Conservation (phyloP, 2,329 filamentous ascomycete genomes). For the Trichoderma lentiforme region DNA sequence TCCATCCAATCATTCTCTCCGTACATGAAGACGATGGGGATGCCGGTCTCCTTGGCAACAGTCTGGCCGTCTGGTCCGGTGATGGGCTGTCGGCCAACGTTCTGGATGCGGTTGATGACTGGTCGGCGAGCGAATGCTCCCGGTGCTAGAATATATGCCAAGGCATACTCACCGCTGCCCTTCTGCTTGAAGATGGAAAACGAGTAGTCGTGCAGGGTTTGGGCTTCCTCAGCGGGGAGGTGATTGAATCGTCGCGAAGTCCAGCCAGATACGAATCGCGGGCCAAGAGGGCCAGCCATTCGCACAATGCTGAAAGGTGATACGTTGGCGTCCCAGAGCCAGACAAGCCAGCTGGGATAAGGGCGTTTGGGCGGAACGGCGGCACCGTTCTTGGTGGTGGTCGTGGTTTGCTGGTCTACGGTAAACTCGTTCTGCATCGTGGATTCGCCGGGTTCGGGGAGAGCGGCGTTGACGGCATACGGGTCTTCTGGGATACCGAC, state of each 20-base stretch:
- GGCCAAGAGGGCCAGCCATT: constrained; percentile 83
- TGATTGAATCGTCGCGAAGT: constrained; percentile 89
- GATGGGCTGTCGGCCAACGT: constrained; percentile 72
- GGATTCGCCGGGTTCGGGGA: constrained; percentile 74
- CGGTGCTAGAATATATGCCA: constrained; percentile 88
- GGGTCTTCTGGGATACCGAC: constrained; percentile 95
- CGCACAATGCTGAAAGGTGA: constrained; percentile 91
- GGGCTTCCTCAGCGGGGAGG: constrained; percentile 73
- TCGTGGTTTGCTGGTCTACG: constrained; percentile 62
- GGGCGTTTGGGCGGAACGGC: constrained; percentile 47
- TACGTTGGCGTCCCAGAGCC: constrained; percentile 95
- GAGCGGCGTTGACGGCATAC: constrained; percentile 74
- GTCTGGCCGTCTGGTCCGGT: constrained; percentile 27
- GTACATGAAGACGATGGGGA: constrained; percentile 91
- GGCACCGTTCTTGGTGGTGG: constrained; percentile 46
- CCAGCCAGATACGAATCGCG: constrained; percentile 91
- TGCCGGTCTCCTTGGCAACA: constrained; percentile 54
- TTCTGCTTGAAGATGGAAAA: constrained; percentile 92
- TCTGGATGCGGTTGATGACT: constrained; percentile 80
- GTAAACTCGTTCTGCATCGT: constrained; percentile 74
- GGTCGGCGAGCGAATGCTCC: constrained; percentile 89
- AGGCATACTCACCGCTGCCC: constrained; percentile 88
- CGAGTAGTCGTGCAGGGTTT: constrained; percentile 86
- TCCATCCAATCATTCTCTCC: constrained; percentile 99
- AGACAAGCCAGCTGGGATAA: constrained; percentile 81